These are phyloP conservation scores for Aspergillus sp. DNA, from an alignment of 2,329 filamentous ascomycete genomes.

Conservation along the genomic window DNA sequence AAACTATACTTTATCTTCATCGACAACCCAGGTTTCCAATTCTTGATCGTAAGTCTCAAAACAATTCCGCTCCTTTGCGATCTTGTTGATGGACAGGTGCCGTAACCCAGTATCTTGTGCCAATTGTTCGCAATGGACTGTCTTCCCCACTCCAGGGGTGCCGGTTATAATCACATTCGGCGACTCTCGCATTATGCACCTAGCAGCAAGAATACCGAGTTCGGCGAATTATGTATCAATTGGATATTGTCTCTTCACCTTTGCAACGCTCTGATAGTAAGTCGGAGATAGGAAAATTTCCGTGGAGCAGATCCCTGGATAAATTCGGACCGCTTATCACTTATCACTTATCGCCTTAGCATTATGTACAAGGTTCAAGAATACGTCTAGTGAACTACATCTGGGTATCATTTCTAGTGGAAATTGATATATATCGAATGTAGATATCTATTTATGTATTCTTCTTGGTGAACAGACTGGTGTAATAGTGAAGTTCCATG, in stretches of 20 bases:
- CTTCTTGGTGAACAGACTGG: no score
- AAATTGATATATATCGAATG: background rate
- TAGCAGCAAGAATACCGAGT: conserved; percentile 1
- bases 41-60: conserved; percentile 85
- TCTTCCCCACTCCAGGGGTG: conserved; percentile 93
- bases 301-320: background rate
- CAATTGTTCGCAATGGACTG: conserved; percentile 78
- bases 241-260: background rate
- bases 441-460: no score
- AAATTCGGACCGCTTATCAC: background rate
- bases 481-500: no score
- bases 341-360: background rate
- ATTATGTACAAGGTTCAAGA: background rate
- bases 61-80: conserved; percentile 82
- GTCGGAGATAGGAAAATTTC: conserved; percentile 1
- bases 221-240: no score
- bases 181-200: conserved; percentile 28
- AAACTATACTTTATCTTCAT: conserved; percentile 76
- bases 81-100: conserved; percentile 81
- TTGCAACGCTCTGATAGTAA: background rate
- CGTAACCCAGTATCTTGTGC: conserved; percentile 68
- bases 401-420: background rate
- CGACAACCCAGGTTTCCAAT: conserved; percentile 82
- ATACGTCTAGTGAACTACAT: background rate
- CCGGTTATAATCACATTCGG: conserved; percentile 95